These are phyloP conservation scores for Primulina tabacum DNA, from an alignment of 257 asterid genomes.

Conservation along the genomic window DNA sequence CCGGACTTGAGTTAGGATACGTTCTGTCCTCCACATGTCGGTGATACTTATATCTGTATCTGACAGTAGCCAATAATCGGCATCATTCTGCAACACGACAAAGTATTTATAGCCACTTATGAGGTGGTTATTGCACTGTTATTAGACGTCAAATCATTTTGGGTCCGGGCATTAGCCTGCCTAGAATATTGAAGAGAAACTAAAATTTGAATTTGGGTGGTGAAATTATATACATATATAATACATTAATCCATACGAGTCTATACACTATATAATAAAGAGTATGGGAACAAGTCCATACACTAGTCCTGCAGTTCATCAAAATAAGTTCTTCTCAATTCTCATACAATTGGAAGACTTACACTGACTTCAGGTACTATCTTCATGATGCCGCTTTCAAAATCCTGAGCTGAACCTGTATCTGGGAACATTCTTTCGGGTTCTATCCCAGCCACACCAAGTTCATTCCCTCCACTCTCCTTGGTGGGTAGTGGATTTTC, in stretches of 20 bases:
- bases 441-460: slow-evolving; percentile 23
- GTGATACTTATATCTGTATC: slow-evolving; percentile 68
- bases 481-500: slow-evolving; percentile 40
- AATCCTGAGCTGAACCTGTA: slow-evolving; percentile 70
- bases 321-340: neutral
- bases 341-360: slow-evolving; percentile 37
- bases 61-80: slow-evolving; percentile 72
- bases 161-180: neutral
- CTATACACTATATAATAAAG: neutral
- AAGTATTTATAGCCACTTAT: no score
- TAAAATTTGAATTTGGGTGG: no score
- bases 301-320: slow-evolving; percentile 7
- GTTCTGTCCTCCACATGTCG: slow-evolving; percentile 70
- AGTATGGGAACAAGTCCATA: neutral
- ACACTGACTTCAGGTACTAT: slow-evolving; percentile 86
- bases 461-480: slow-evolving; percentile 41
- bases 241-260: neutral
- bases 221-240: no score
- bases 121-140: neutral
- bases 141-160: neutral
- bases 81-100: slow-evolving; percentile 50
- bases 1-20: slow-evolving; percentile 49
- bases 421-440: slow-evolving; percentile 31
- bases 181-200: no score
- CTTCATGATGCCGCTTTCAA: slow-evolving; percentile 79